Evolutionary conservation across 257 asterid genomes (phyloP).

Genomic region (Marsdenia floribunda): DNA sequence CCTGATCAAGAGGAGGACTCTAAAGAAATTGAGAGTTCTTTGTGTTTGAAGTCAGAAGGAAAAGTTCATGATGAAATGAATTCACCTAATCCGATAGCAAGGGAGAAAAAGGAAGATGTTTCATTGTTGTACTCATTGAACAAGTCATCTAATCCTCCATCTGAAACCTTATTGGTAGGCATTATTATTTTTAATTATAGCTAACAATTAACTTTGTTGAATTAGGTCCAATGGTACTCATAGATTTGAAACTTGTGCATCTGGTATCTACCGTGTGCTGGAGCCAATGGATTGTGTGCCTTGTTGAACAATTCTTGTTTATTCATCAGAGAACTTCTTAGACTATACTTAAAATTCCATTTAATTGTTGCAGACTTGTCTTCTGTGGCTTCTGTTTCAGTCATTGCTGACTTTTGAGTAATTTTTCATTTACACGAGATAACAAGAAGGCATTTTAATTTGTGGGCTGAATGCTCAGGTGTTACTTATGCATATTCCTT

Average conservation of each 20-base stretch:
- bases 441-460: neutral
- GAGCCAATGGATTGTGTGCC: neutral
- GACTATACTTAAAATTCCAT: neutral
- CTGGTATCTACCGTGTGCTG: neutral
- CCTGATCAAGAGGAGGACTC: slow-evolving; percentile 29
- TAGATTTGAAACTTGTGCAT: slow-evolving; percentile 5
- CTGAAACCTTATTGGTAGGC: slow-evolving; percentile 52
- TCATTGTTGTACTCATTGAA: slow-evolving; percentile 28
- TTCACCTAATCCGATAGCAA: slow-evolving; percentile 21
- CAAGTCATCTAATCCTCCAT: slow-evolving; percentile 30
- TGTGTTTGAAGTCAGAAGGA: slow-evolving; percentile 28
- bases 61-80: slow-evolving; percentile 20
- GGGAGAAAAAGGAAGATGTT: slow-evolving; percentile 34
- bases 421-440: neutral
- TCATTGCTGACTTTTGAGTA: neutral
- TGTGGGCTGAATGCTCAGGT: neutral
- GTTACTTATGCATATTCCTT: neutral
- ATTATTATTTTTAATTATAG: slow-evolving; percentile 8
- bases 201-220: slow-evolving; percentile 9
- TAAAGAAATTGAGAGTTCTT: slow-evolving; percentile 28
- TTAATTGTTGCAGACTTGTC: neutral
- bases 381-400: neutral
- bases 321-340: neutral
- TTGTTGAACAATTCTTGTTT: neutral
- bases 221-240: neutral